A percentile compares a stretch with the other conserved stretches of the same genome.
Conservation (phyloP, 2,329 filamentous ascomycete species). For the Trichoderma guizhouense region DNA sequence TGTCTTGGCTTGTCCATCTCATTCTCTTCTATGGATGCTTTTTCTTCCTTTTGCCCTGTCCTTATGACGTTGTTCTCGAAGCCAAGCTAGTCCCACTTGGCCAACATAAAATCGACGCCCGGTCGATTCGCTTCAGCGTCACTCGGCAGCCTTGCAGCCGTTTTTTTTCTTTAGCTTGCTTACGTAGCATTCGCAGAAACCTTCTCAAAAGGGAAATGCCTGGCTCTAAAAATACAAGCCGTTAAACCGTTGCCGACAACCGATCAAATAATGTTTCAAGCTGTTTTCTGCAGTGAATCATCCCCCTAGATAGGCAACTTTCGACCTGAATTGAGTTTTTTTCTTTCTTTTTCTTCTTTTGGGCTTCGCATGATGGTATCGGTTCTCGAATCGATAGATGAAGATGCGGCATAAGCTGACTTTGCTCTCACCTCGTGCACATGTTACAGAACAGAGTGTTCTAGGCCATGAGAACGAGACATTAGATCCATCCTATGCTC, state of each 20-base stretch:
- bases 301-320: background rate
- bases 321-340: background rate
- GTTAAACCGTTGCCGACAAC: background rate
- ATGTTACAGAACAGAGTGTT: background rate
- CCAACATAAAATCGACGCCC: background rate
- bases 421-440: background rate
- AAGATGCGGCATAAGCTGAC: background rate
- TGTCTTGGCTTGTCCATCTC: background rate
- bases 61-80: background rate
- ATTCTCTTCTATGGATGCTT: background rate
- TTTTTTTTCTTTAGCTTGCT: conserved; percentile 2
- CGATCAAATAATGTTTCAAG: background rate
- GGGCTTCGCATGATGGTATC: background rate
- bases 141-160: background rate
- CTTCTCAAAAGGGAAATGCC: background rate
- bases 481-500: background rate
- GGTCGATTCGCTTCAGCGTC: background rate
- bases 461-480: background rate
- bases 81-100: background rate
- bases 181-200: background rate
- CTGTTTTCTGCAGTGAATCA: background rate
- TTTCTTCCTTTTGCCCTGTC: background rate
- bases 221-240: background rate
- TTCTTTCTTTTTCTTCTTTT: background rate
- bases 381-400: background rate